Base-by-base conservation (phyloP, 768 basidiomycete species). In the Lactarius vividus region DNA sequence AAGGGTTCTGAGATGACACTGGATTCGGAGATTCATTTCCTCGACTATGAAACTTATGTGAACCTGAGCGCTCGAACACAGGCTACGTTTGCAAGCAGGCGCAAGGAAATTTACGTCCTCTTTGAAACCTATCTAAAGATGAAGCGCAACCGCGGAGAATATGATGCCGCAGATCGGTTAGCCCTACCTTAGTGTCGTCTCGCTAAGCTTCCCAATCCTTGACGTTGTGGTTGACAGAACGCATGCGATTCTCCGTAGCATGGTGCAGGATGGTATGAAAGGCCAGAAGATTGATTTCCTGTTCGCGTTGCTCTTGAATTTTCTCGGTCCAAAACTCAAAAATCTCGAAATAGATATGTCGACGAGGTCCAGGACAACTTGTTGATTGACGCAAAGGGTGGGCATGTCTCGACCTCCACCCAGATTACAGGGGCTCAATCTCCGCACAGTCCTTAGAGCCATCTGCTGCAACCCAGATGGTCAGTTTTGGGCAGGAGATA, bases 401-500 rank as follows among this genome's bases (percentile, higher is more conserved):
- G 31, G 82, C 71, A 39, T 15, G 20, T 46, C 5, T 59, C n/a
- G 29, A 13, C 26, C 11, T 20, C 2, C 16, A n/a, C 16, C 28
- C n/a, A 23, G n/a, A 23, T 20, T 28, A 9, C 23, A 28, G 1
- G n/a, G 23, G 3, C 16, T 52, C 31, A 46, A 49, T 5, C 3
- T 37, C 28, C 40, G 20, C 59, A 1, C 44, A 90, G 89, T 91
- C 8, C 73, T 91, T 39, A 77, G 89, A 44, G 75, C 78, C 2
- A 73, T 91, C 28, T 89, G 87, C 67, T 71, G 74, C 16, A 88
- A 89, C 71, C 81, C 84, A 1, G 77, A 88, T 57, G 88, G 89
- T 0, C 74, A 88, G n/a, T 89, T 91, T 71, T 91, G 88, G 88
- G 89, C 89, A 2, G 89, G 89, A 0, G 89, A 91, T 70, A 90